Base-by-base conservation (phyloP, 2,329 filamentous ascomycete species). In the Monilinia laxa region DNA sequence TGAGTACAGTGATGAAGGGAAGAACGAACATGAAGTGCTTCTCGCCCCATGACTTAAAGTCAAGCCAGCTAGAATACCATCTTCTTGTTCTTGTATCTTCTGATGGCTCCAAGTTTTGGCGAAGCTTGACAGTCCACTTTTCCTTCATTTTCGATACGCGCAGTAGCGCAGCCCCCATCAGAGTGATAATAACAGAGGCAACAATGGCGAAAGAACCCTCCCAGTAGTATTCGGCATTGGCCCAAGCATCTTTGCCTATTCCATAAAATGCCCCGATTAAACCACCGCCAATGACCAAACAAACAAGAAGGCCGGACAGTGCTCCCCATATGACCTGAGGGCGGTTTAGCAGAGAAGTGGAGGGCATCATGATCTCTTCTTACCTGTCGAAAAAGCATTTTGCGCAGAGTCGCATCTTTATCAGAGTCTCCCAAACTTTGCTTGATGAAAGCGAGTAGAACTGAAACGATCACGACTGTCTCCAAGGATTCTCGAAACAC, bases 1-100 rank as follows among this genome's bases (percentile, higher is more conserved):
- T 83, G 18, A 96, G 80, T n/a, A 95, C 90, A 0, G 92, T 96
- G 75, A 96, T 83, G 78, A 96, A 96, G 0, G 93, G 93, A 65
- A 96, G 81, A 56, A 91, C 78, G 76, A 96, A 95, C 90, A 96
- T 92, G 74, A 88, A 87, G 75, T 96, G 95, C 77, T 90, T 92
- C 77, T 93, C 89, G 25, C 82, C 78, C 79, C 85, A 90, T 65
- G 80, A 79, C 78, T 90, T 90, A 69, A 93, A 78, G 5, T 79
- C 79, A 5, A 76, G 79, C 20, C 77, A 77, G 3, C 77, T 73
- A 14, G 77, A 77, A 38, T 65, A 65, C 64, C 64, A 65, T 16
- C 76, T 66, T 35, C 52, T 20, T 12, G 14, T 55, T 42, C 49
- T 76, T 7, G 75, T 76, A 20, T 77, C 75, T 40, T 72, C 80